Evolutionary conservation across 805 yeast genomes (phyloP).

Genomic region (Saccharomycopsis schoenii): DNA sequence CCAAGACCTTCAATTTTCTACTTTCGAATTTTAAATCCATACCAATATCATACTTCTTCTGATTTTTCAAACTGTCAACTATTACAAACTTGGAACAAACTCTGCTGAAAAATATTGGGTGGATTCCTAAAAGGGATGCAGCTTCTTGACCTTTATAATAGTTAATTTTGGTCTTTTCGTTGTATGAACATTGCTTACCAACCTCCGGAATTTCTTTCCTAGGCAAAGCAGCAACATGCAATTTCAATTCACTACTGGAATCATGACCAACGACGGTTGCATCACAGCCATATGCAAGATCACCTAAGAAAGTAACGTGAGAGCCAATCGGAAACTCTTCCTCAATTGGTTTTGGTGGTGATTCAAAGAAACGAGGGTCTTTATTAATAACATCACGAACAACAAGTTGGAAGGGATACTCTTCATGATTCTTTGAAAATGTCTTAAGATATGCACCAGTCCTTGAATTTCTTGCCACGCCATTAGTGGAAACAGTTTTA

Average conservation of each 20-base stretch:
- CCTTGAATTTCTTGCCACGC: slow-evolving; percentile 52
- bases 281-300: slow-evolving; percentile 78
- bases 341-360: slow-evolving; percentile 65
- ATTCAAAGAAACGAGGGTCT: slow-evolving; percentile 65
- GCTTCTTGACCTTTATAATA: slow-evolving; percentile 62
- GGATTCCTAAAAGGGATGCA: slow-evolving; percentile 44
- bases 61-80: slow-evolving; percentile 33
- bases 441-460: slow-evolving; percentile 75
- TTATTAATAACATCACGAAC: slow-evolving; percentile 65
- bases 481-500: slow-evolving; percentile 66
- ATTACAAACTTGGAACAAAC: slow-evolving; percentile 68
- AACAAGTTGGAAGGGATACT: slow-evolving; percentile 69
- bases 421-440: slow-evolving; percentile 41
- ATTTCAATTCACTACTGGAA: slow-evolving; percentile 33
- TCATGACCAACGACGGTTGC: slow-evolving; percentile 57
- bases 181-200: slow-evolving; percentile 50
- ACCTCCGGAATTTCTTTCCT: slow-evolving; percentile 47
- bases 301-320: slow-evolving; percentile 72
- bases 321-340: slow-evolving; percentile 73
- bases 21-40: slow-evolving; percentile 76
- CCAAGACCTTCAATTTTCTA: slow-evolving; percentile 73
- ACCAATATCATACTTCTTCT: slow-evolving; percentile 60
- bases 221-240: slow-evolving; percentile 44
- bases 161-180: slow-evolving; percentile 44
- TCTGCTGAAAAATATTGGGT: slow-evolving; percentile 60